Base-by-base conservation (phyloP, 768 basidiomycete species). In the Omphalotus guepiniiformis region DNA sequence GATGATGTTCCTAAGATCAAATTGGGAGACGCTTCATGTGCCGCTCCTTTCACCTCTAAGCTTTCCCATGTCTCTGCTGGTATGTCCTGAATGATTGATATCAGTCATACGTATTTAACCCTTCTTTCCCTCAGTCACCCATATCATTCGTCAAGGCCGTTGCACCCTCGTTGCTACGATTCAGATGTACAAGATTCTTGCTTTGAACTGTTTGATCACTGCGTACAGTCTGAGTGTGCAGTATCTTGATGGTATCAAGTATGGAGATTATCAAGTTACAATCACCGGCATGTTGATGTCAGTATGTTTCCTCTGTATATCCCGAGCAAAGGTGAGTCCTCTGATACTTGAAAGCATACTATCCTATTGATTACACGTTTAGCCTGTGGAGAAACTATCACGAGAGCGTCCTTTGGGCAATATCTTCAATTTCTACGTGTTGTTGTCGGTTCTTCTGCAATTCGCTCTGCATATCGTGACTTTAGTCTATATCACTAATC, bases 161-260 rank as follows among this genome's bases (percentile, higher is more conserved):
- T 98, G 96, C 72, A 99, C 96, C 1, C 82, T 99, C 15, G 96
- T 98, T 37, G 96, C 96, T 2, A 99, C 96, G 3, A 88, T 95
- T 45, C 96, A 99, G 69, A 99, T 99, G 96, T 99, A 97, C 82
- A 96, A 97, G 73, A 99, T 99, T 55, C 74, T 99, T 29, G 96
- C 95, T 1, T 71, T 99, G 47, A 99, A 98, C 63, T 98, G 96
- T 61, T 73, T 99, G 34, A 99, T 98, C 66, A 95, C 94, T 3
- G 96, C 96, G n/a, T 98, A 95, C 70, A 94, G 91, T 63, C 73
- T 98, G 51, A 93, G 90, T 55, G 96, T 98, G 25, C 94, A 95
- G 64, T 97, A 99, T 61, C 75, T 99, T 2, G 95, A 98, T 54
- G 96, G 96, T 16, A 97, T 99, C 76, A 98, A 98, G 67, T 97